Evolutionary conservation across 2,329 filamentous ascomycete genomes (phyloP).

Genomic region (Cladosporium halotolerans): DNA sequence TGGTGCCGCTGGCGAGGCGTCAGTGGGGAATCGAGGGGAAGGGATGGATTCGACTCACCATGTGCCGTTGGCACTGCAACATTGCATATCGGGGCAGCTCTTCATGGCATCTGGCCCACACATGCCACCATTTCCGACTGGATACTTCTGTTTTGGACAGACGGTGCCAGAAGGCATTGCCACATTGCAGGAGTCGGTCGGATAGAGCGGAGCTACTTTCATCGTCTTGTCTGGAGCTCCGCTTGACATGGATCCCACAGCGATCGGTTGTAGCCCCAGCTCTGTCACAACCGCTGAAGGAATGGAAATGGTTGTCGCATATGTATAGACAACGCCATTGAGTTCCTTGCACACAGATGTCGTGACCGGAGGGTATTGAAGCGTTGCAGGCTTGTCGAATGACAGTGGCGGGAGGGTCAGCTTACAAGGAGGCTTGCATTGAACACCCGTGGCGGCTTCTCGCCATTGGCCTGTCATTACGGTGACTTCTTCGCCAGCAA

Average conservation of each 20-base stretch:
- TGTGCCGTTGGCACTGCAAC: neutral
- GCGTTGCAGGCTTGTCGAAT: neutral
- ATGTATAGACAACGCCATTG: neutral
- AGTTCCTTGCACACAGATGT: neutral
- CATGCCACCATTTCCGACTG: neutral
- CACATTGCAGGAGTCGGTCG: neutral
- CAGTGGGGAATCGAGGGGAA: neutral
- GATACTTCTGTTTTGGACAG: neutral
- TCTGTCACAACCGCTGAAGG: neutral
- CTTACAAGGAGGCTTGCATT: constrained; percentile 1
- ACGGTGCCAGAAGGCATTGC: neutral
- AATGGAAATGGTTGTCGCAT: neutral
- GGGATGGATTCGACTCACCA: neutral
- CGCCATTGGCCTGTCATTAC: constrained; percentile 1
- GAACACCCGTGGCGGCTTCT: neutral
- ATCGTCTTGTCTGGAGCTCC: neutral
- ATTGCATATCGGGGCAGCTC: neutral
- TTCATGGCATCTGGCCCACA: neutral
- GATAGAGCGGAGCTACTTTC: neutral
- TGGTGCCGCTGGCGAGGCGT: neutral
- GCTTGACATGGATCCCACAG: neutral
- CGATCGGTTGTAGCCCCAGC: neutral
- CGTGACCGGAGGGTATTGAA: neutral
- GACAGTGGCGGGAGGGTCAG: neutral
- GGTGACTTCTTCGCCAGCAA: neutral